Conservation (phyloP, 805 yeast species). For the Metschnikowia kofuensis region DNA sequence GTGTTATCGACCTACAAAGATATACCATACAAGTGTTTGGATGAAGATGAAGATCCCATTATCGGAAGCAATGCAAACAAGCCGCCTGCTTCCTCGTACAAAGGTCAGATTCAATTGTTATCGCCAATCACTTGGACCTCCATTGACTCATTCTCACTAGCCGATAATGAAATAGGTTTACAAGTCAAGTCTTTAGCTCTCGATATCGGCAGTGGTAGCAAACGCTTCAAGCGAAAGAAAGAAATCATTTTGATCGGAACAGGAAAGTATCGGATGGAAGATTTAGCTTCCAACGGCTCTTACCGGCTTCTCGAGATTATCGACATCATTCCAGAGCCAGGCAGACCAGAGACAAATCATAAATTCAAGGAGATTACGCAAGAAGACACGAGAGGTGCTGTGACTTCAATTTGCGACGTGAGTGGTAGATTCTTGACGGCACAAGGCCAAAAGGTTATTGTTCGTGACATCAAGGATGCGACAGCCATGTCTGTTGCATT, state of each 20-base stretch:
- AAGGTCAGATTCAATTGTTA: constrained; percentile 60
- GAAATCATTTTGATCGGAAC: constrained; percentile 80
- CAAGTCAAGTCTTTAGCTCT: constrained; percentile 52
- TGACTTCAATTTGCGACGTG: constrained; percentile 69
- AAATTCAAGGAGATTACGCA: constrained; percentile 69
- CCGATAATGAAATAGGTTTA: constrained; percentile 64
- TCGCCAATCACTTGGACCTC: constrained; percentile 76
- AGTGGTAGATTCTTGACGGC: constrained; percentile 80
- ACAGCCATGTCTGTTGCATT: constrained; percentile 94
- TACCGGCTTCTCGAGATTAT: constrained; percentile 72
- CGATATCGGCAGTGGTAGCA: constrained; percentile 43
- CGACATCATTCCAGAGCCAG: constrained; percentile 87
- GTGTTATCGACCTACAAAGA: constrained; percentile 59
- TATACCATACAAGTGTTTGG: constrained; percentile 60
- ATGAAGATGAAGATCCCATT: constrained; percentile 67
- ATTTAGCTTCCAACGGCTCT: constrained; percentile 73
- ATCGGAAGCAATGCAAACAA: constrained; percentile 53
- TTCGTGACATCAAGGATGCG: constrained; percentile 82
- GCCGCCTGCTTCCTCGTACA: constrained; percentile 55
- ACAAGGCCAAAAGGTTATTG: constrained; percentile 81
- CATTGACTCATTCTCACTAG: constrained; percentile 65
- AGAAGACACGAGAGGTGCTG: constrained; percentile 83
- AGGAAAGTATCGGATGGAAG: constrained; percentile 73
- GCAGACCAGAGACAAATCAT: constrained; percentile 76
- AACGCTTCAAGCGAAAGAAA: constrained; percentile 46